Percentiles rank a stretch among this genome's conserved stretches.
phyloP scores from a whole-genome alignment of 2,329 filamentous ascomycete species.

The Penicillium vulpinum region DNA sequence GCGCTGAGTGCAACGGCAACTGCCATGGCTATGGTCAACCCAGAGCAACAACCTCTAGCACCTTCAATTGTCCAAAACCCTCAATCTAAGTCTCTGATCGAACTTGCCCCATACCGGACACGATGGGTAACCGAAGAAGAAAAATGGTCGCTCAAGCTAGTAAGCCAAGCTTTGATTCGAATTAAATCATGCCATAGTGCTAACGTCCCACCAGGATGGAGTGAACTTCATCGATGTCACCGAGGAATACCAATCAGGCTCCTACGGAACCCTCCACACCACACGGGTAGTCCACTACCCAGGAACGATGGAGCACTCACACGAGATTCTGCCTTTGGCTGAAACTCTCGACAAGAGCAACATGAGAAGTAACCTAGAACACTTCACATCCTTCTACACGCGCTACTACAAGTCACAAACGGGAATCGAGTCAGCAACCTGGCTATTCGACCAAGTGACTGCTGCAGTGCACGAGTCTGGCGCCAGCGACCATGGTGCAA shows the following conservation, averaged over 20 bases:
- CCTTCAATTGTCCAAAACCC: conserved; percentile 28
- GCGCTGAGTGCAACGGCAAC: conserved; percentile 38
- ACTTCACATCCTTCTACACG: conserved; percentile 61
- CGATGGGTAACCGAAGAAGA: conserved; percentile 89
- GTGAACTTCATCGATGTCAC: conserved; percentile 95
- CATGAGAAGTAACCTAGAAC: conserved; percentile 76
- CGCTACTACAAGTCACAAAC: conserved; percentile 61
- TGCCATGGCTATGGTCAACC: conserved; percentile 34
- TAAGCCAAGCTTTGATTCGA: conserved; percentile 47
- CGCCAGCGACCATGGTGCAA: conserved; percentile 65
- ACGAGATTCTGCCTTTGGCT: conserved; percentile 67
- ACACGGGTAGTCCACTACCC: conserved; percentile 62
- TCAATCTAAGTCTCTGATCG: conserved; percentile 66
- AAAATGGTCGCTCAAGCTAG: conserved; percentile 87
- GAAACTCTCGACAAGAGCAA: conserved; percentile 70
- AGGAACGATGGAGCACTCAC: conserved; percentile 62
- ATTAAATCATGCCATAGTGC: neutral
- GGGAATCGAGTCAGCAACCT: conserved; percentile 81
- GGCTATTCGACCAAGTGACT: conserved; percentile 76
- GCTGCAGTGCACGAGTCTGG: conserved; percentile 70
- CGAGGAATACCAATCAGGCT: conserved; percentile 59
- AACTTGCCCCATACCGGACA: conserved; percentile 79
- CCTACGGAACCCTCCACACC: conserved; percentile 53
- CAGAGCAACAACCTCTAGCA: conserved; percentile 33
- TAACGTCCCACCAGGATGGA: conserved; percentile 60